A percentile compares a stretch with the other conserved stretches of the same genome.
Conservation (phyloP, 1,139 yeast species). For the Hemisphaericaspora subhashii region DNA sequence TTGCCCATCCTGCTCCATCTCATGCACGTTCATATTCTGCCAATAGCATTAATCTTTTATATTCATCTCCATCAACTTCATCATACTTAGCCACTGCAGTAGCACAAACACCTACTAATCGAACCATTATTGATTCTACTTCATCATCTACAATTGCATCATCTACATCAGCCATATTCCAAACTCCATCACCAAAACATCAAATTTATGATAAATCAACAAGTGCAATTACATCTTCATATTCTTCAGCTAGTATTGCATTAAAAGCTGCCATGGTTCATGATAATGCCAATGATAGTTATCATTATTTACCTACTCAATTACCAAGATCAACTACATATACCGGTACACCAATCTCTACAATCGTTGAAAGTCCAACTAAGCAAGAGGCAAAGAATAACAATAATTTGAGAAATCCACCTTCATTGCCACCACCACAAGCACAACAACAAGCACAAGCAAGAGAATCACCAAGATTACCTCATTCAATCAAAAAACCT, state of each 20-base stretch:
- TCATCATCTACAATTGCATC: slow-evolving; percentile 2
- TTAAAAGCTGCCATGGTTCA: slow-evolving; percentile 66
- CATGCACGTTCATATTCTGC: slow-evolving; percentile 48
- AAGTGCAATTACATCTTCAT: slow-evolving; percentile 32
- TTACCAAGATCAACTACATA: slow-evolving; percentile 45
- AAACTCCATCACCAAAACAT: slow-evolving; percentile 18
- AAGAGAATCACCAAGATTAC: slow-evolving; percentile 32
- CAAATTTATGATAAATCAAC: slow-evolving; percentile 30
- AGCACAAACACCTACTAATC: slow-evolving; percentile 16
- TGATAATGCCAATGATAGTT: slow-evolving; percentile 28
- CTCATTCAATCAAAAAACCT: slow-evolving; percentile 55
- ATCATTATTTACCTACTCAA: slow-evolving; percentile 17
- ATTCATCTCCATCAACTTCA: slow-evolving; percentile 55
- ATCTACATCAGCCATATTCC: slow-evolving; percentile 5
- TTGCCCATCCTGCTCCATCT: slow-evolving; percentile 11
- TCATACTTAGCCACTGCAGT: slow-evolving; percentile 52
- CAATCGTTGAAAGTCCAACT: slow-evolving; percentile 49
- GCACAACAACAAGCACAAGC: slow-evolving; percentile 17
- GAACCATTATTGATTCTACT: slow-evolving; percentile 11
- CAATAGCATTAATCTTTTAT: slow-evolving; percentile 40
- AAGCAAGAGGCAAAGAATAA: slow-evolving; percentile 13
- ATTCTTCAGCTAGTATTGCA: slow-evolving; percentile 60
- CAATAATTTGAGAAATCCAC: slow-evolving; percentile 5
- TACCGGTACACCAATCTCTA: slow-evolving; percentile 40
- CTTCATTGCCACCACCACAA: slow-evolving; percentile 11